Conservation (phyloP, 495 filamentous ascomycete species). For the Tuber microsphaerosporum region DNA sequence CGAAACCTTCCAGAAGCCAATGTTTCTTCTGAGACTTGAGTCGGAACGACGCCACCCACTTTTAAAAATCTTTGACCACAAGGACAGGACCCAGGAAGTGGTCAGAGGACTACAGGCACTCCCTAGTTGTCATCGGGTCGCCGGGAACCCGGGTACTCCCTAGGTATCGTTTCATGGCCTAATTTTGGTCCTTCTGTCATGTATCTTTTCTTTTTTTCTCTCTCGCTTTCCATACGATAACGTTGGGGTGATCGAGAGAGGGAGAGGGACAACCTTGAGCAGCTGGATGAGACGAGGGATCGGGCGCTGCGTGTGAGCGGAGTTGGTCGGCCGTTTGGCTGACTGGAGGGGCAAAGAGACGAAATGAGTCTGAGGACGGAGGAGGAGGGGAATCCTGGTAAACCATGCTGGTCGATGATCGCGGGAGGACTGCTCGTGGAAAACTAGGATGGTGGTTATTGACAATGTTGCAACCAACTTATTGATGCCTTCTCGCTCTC, state of each 20-base stretch:
- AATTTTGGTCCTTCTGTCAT: neutral
- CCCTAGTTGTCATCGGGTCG: neutral
- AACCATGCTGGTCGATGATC: neutral
- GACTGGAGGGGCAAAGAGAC: neutral
- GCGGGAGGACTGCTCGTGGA: neutral
- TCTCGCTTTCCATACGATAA: neutral
- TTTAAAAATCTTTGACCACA: neutral
- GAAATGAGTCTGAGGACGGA: neutral
- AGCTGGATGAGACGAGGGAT: neutral
- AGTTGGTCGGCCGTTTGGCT: neutral
- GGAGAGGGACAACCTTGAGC: neutral
- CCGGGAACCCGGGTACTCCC: neutral
- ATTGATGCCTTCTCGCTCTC: neutral
- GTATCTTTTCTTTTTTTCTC: neutral
- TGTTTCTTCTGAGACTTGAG: neutral
- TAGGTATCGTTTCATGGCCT: neutral
- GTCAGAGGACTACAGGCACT: neutral
- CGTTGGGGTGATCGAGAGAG: neutral
- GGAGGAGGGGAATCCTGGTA: neutral
- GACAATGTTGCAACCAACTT: neutral
- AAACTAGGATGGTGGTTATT: neutral
- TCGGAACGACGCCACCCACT: neutral
- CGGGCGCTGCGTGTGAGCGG: neutral
- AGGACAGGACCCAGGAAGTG: neutral
- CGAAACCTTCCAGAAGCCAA: neutral